phyloP scores from a whole-genome alignment of 306 rosid species.

The cucumber (Cucumis sativus) region Cucumber_9930_V3 NC_026660.2:22273001-22273500 shows the following conservation, averaged over 20 bases:
- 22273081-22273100: not conserved
- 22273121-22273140: not conserved
- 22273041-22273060: slow-evolving; percentile 19
- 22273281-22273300: slow-evolving; percentile 47
- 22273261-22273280: slow-evolving; percentile 59
- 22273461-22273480: not conserved
- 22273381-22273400: slow-evolving; percentile 78
- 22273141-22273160: not conserved
- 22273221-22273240: slow-evolving; percentile 37
- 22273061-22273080: not conserved
- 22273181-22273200: not conserved
- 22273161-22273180: not conserved
- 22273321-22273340: slow-evolving; percentile 73
- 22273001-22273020: not conserved
- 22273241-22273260: slow-evolving; percentile 63
- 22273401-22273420: slow-evolving; percentile 76
- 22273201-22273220: not conserved
- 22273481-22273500: not conserved
- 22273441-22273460: not conserved
- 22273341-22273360: slow-evolving; percentile 52
- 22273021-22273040: slow-evolving; percentile 8
- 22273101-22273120: not conserved
- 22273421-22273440: not conserved
- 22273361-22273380: slow-evolving; percentile 73
- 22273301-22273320: slow-evolving; percentile 88